Percentiles rank a stretch among this genome's conserved stretches.
Evolutionary conservation across 2,329 filamentous ascomycete genomes (phyloP).

Genomic region (Botrytis squamosa): DNA sequence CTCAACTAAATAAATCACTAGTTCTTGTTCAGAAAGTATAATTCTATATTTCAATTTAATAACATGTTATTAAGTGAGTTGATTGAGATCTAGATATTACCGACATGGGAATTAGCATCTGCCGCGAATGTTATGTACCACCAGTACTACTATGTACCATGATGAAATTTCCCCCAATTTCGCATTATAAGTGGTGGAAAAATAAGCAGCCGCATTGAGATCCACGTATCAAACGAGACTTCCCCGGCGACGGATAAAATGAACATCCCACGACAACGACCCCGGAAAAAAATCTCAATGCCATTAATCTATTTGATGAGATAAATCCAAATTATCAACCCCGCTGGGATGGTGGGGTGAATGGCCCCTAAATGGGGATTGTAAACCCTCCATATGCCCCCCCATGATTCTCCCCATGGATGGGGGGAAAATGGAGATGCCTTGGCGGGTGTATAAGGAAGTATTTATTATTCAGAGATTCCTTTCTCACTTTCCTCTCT

Average conservation of each 20-base stretch:
- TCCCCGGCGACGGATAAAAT: conserved; percentile 2
- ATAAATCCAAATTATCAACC: neutral
- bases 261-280: neutral
- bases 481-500: neutral
- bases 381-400: neutral
- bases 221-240: conserved; percentile 13
- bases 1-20: neutral
- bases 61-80: neutral
- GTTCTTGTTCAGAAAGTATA: neutral
- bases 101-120: neutral
- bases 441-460: neutral
- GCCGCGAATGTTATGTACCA: neutral
- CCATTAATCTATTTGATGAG: conserved; percentile 2
- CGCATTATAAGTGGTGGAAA: conserved; percentile 19
- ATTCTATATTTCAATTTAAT: neutral
- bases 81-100: neutral
- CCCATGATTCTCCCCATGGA: neutral
- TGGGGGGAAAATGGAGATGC: neutral
- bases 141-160: neutral
- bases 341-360: neutral
- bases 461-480: conserved; percentile 12
- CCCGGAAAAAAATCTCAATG: neutral
- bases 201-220: conserved; percentile 6
- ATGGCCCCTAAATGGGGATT: neutral
- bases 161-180: neutral